Base-by-base conservation (phyloP, 148 eudicot species). In the Agrostemma githago region DNA sequence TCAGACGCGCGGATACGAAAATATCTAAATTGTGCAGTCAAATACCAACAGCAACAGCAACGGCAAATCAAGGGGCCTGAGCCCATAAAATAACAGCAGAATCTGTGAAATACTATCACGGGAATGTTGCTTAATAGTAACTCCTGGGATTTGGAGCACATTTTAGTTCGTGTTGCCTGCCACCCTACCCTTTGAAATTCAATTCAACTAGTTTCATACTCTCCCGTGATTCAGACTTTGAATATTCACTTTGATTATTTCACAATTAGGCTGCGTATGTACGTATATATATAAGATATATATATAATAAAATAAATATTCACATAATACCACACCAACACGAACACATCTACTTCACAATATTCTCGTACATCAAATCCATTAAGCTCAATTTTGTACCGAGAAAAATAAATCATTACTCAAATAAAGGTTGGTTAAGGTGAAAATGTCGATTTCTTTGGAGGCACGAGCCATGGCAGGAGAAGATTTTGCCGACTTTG, bases 401-500 rank as follows among this genome's bases (percentile, higher is more conserved):
- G 9, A 54, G 11, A 34, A 16, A 53, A 19, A 4, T 10, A 51
- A 67, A 10, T 10, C 56, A 8, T 51, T 51, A 51, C 11, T 51
- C 56, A 10, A 12, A 15, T 12, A 51, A 15, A 60, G 37, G 48
- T n/a, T n/a, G 19, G 5, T 41, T 14, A 6, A 14, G 15, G 14
- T 10, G 26, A 58, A 20, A 48, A 83, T 81, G 83, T 64, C 78
- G 15, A 41, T 75, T 75, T 86, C 89, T 38, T 54, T 86, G 43
- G 89, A 88, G 61, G 88, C 84, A 42, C 66, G 81, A 61, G 89
- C 91, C 56, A 88, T 88, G 89, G 78, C 82, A 4, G 89, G 85
- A 5, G 86, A 66, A 68, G 79, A 84, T 48, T 81, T 69, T 67
- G 41, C 8, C 0, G 73, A 81, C 26, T 74, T 19, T 3, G 81